phyloP scores from a whole-genome alignment of 257 asterid species.

The Solanum tarijense region DNA sequence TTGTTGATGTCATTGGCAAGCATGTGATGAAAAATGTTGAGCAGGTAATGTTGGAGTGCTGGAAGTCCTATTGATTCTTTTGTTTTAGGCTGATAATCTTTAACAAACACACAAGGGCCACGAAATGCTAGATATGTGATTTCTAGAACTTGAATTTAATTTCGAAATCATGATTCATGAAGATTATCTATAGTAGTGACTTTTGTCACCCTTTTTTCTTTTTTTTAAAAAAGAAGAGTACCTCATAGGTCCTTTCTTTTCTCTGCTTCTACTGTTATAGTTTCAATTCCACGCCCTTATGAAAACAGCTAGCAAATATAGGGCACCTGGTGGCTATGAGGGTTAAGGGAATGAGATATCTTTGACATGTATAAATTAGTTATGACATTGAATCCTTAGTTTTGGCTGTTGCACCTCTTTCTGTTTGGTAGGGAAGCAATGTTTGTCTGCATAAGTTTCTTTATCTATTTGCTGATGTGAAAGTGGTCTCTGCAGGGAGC shows the following conservation, averaged over 20 bases:
- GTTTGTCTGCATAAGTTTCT: not conserved
- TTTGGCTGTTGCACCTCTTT: not conserved
- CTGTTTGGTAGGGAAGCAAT: not conserved
- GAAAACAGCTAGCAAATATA: not conserved
- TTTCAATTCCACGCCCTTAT: not conserved
- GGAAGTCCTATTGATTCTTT: not conserved
- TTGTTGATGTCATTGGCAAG: slow-evolving; percentile 1
- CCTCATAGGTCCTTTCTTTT: not conserved
- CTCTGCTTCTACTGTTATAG: not conserved
- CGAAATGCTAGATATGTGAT: not conserved
- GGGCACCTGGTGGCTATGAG: not conserved
- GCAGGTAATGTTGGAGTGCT: not conserved
- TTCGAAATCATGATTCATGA: not conserved
- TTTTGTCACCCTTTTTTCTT: not conserved
- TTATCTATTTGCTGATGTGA: not conserved
- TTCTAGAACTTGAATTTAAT: not conserved
- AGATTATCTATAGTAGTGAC: not conserved
- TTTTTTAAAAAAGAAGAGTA: not conserved
- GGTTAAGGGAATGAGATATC: not conserved
- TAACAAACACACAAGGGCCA: not conserved
- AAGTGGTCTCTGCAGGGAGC: slow-evolving; percentile 15
- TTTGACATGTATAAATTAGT: not conserved
- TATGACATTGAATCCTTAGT: not conserved
- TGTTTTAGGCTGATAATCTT: not conserved
- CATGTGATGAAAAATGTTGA: slow-evolving; percentile 3